Conservation (phyloP, 345 rosid genomes). For the Eucalyptus coolabah region DNA sequence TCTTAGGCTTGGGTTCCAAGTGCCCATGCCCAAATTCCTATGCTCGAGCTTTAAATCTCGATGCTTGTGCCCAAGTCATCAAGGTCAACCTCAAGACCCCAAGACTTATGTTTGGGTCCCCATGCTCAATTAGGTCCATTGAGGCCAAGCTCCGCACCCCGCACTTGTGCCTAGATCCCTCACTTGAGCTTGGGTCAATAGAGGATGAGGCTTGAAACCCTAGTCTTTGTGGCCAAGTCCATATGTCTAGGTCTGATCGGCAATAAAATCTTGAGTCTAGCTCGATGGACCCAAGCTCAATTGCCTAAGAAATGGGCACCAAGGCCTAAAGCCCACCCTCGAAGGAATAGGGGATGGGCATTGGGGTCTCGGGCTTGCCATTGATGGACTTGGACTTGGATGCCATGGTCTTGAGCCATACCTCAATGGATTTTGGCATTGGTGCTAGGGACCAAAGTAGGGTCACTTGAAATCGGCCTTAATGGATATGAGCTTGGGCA, state of each 20-base stretch:
- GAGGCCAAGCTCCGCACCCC: rapidly evolving
- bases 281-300: background rate
- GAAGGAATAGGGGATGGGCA: background rate
- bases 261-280: rapidly evolving
- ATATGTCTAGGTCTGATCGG: rapidly evolving
- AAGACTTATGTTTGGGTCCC: background rate
- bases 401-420: background rate
- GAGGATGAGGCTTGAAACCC: background rate
- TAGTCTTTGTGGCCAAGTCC: background rate
- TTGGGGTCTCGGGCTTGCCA: rapidly evolving
- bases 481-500: background rate
- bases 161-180: background rate
- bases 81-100: background rate
- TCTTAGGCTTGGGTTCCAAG: background rate
- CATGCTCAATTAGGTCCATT: background rate
- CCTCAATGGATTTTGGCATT: background rate
- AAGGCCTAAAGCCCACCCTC: background rate
- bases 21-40: background rate
- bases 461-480: background rate
- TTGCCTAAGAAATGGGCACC: background rate
- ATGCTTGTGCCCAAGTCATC: background rate
- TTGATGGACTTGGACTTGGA: rapidly evolving
- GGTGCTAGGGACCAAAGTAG: background rate
- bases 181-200: background rate
- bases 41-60: background rate